A percentile compares a stretch with the other conserved stretches of the same genome.
These are phyloP conservation scores for Zhuliangozyma parablackwelliae DNA, from an alignment of 1,139 yeast species.

Conservation along the genomic window DNA sequence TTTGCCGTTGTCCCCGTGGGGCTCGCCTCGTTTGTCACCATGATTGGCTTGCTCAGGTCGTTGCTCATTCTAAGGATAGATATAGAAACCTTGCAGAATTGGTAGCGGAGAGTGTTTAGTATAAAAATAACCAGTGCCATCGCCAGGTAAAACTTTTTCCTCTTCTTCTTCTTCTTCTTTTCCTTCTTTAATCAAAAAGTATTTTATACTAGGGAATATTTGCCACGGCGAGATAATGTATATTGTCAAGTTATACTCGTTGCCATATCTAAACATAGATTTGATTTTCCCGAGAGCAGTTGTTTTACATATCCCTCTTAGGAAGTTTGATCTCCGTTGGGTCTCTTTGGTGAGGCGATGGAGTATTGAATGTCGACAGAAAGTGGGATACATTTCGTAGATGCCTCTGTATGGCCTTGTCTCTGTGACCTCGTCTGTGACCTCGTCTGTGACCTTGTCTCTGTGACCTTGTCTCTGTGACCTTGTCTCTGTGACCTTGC, in stretches of 20 bases:
- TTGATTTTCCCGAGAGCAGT: slow-evolving; percentile 45
- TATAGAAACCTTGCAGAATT: slow-evolving; percentile 32
- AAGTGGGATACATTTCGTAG: slow-evolving; percentile 55
- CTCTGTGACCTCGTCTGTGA: too few species aligned
- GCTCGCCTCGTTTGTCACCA: slow-evolving; percentile 85
- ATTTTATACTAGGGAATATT: slow-evolving; percentile 49
- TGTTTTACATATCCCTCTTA: slow-evolving; percentile 38
- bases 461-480: too few species aligned
- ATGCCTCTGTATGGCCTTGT: slow-evolving; percentile 99
- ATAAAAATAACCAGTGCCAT: too few species aligned
- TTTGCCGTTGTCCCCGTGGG: slow-evolving; percentile 98
- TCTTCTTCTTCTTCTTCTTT: slow-evolving; percentile 6
- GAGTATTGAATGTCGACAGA: slow-evolving; percentile 54
- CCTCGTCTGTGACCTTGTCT: too few species aligned
- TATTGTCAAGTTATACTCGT: slow-evolving; percentile 60
- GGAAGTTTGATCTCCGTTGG: slow-evolving; percentile 55
- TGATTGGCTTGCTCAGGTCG: slow-evolving; percentile 76
- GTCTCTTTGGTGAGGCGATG: slow-evolving; percentile 50
- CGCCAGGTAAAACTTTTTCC: neutral
- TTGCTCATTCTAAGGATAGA: slow-evolving; percentile 72
- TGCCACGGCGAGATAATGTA: slow-evolving; percentile 69
- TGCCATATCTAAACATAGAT: slow-evolving; percentile 47
- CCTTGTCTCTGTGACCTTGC: too few species aligned
- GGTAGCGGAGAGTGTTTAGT: too few species aligned
- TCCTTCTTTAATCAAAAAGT: slow-evolving; percentile 52